phyloP scores from a whole-genome alignment of 2,329 filamentous ascomycete species.

The Calonectria leucothoes region DNA sequence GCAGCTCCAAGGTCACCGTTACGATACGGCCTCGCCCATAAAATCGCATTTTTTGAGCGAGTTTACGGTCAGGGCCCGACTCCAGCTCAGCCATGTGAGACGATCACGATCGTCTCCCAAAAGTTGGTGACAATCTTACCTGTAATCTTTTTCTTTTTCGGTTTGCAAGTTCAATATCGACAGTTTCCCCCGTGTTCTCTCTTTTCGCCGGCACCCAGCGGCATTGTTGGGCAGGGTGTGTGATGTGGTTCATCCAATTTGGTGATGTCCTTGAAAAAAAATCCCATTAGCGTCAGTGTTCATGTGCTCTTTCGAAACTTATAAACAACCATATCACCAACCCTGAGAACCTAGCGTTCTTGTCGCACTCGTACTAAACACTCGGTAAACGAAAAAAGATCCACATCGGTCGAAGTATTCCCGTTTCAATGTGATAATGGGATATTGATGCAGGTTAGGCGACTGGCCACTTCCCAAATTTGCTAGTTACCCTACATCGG shows the following conservation, averaged over 20 bases:
- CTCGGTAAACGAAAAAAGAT: neutral
- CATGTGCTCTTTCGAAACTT: neutral
- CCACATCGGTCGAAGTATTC: neutral
- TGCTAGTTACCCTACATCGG: neutral
- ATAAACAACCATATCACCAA: neutral
- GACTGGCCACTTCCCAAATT: neutral
- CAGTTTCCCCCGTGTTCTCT: neutral
- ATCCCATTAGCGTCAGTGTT: neutral
- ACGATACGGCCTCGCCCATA: neutral
- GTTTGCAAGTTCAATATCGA: neutral
- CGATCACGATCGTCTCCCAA: neutral
- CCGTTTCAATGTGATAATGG: neutral
- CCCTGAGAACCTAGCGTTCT: neutral
- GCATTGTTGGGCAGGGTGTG: neutral
- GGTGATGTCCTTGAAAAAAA: neutral
- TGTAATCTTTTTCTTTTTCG: neutral
- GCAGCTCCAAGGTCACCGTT: neutral
- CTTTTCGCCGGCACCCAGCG: neutral
- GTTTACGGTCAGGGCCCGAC: neutral
- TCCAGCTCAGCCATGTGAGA: neutral
- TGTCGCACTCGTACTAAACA: neutral
- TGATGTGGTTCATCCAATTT: neutral
- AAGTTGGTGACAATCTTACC: too few relatives aligned
- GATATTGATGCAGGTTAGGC: neutral
- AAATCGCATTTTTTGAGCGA: neutral